phyloP scores from a whole-genome alignment of 2,329 filamentous ascomycete genomes.

The Talaromyces rugulosus region DNA sequence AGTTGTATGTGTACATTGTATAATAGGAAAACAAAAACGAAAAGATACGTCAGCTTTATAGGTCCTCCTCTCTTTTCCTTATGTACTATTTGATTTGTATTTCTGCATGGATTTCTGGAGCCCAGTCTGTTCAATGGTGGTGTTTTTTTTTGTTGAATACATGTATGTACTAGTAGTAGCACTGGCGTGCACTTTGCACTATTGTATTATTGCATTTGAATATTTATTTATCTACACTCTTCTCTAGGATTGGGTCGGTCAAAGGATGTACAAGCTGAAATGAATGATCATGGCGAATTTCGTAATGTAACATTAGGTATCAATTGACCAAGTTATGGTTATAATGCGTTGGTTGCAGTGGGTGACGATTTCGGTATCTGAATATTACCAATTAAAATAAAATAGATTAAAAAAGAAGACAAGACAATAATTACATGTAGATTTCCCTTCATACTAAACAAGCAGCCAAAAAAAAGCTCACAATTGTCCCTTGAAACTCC shows the following conservation, averaged over 20 bases:
- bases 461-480: neutral
- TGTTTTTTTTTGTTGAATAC: neutral
- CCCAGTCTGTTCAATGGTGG: neutral
- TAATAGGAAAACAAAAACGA: neutral
- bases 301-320: neutral
- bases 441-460: neutral
- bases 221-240: too few relatives aligned
- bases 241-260: neutral
- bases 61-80: neutral
- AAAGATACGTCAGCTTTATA: neutral
- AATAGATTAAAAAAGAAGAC: neutral
- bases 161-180: too few relatives aligned
- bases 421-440: neutral
- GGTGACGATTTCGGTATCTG: too few relatives aligned
- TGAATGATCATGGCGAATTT: neutral
- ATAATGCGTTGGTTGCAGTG: too few relatives aligned
- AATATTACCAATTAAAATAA: too few relatives aligned
- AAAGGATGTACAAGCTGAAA: neutral
- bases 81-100: neutral
- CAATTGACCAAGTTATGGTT: neutral
- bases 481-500: neutral
- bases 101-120: neutral
- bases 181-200: too few relatives aligned
- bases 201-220: neutral
- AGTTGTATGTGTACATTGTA: constrained; percentile 1